Conservation (phyloP, 2,329 filamentous ascomycete genomes). For the Colletotrichum sojae region DNA sequence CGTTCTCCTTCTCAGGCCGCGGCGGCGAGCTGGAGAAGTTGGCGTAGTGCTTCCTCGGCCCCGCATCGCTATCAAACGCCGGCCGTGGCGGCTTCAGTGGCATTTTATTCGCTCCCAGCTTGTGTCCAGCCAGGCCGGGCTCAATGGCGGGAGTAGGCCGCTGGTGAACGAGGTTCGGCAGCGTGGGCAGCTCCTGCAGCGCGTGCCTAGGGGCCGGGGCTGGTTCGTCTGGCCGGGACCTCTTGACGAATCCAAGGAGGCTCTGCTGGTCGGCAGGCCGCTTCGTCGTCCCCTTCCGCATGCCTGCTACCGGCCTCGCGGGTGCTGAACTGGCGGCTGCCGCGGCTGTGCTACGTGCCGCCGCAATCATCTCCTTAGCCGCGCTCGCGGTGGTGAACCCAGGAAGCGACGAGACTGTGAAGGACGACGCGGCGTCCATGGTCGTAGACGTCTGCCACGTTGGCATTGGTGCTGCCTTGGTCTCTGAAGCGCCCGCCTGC, state of each 20-base stretch:
- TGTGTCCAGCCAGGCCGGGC: slow-evolving; percentile 55
- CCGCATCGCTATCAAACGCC: slow-evolving; percentile 44
- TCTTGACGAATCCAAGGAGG: slow-evolving; percentile 57
- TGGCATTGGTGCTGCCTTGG: background rate
- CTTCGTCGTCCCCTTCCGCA: slow-evolving; percentile 48
- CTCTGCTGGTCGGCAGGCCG: slow-evolving; percentile 57
- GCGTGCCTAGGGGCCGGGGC: slow-evolving; percentile 31
- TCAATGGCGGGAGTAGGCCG: slow-evolving; percentile 46
- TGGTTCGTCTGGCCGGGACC: slow-evolving; percentile 38
- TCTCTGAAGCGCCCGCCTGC: slow-evolving; percentile 18
- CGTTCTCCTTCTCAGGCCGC: slow-evolving; percentile 41
- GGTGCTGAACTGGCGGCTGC: slow-evolving; percentile 28
- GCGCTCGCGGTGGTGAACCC: slow-evolving; percentile 75
- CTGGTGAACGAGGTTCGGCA: slow-evolving; percentile 39
- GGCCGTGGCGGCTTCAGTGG: slow-evolving; percentile 51
- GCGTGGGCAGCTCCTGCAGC: slow-evolving; percentile 29
- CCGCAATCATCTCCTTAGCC: slow-evolving; percentile 61
- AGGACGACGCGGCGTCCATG: slow-evolving; percentile 71
- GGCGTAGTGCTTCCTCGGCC: slow-evolving; percentile 63
- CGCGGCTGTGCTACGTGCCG: slow-evolving; percentile 45
- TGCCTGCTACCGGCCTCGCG: slow-evolving; percentile 38
- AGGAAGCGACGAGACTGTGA: slow-evolving; percentile 70
- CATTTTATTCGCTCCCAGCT: slow-evolving; percentile 55
- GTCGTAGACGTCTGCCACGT: slow-evolving; percentile 61
- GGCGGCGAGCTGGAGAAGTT: slow-evolving; percentile 72